Base-by-base conservation (phyloP, 805 yeast genomes). In the Monosporozyma yasuniensis region DNA sequence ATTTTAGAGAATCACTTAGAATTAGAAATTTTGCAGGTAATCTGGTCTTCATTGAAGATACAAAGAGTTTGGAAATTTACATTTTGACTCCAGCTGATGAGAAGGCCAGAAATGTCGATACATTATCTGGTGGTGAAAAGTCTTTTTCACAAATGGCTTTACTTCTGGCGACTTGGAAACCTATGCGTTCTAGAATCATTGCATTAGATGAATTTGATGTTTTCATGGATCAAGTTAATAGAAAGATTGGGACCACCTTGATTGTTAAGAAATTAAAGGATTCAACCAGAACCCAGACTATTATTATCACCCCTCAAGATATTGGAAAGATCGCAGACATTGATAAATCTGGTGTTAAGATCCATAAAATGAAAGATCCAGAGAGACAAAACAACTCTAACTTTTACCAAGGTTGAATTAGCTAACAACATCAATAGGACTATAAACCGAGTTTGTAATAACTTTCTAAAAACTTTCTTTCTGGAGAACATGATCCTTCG, bases 131-230 rank as follows among this genome's bases (percentile, higher is more conserved):
- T 35, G 99, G 99, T 44, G 99, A 93, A 64, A 90, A 90, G 63
- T 88, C 97, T 0, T 91, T 84, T 65, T 81, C 96, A 0, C 99
- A 95, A 64, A 82, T 91, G 54, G 86, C 97, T 0, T 74, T 93
- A 51, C 68, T 93, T 44, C 72, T 91, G 52, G 84, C 97, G 0
- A 84, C 95, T 27, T 93, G 99, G 99, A 80, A 81, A 55, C 83
- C 87, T 25, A 90, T 93, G 96, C 80, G 84, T 53, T 83, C 95
- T 0, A 79, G 86, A 50, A 77, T 93, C 18, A 78, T 95, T 52
- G 97, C 97, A 0, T 70, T 93, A 52, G 99, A 93, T 67, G 99
- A 93, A 66, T 93, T 86, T 65, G 99, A 93, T 68, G 99, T 93
- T 19, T 93, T 83, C 61, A 93, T 93, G 99, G 99, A 93, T 66